phyloP scores from a whole-genome alignment of 176 grass and related monocot species.

The Chloris gayana region DNA sequence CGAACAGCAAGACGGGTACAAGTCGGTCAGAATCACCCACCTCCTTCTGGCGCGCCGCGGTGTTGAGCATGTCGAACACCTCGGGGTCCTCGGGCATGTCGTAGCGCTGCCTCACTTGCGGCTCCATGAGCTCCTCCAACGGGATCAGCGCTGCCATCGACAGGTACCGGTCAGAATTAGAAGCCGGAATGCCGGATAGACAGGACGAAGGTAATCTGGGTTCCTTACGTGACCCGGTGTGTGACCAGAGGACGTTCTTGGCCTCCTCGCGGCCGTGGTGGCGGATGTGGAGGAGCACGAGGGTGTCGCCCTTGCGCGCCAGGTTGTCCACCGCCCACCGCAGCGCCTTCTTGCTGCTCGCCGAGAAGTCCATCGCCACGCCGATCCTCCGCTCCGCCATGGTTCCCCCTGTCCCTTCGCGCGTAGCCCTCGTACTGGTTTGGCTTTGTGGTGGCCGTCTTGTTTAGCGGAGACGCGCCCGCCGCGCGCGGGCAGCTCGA shows the following conservation, averaged over 20 bases:
- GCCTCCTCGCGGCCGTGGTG: slow-evolving; percentile 43
- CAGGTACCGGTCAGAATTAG: neutral
- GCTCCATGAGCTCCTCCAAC: slow-evolving; percentile 56
- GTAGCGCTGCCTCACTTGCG: slow-evolving; percentile 60
- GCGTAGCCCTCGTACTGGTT: neutral
- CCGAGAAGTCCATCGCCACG: slow-evolving; percentile 80
- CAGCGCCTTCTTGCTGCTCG: slow-evolving; percentile 84
- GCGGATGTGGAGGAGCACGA: slow-evolving; percentile 70
- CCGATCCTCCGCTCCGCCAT: slow-evolving; percentile 64
- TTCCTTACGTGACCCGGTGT: slow-evolving; percentile 58
- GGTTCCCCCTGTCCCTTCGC: neutral
- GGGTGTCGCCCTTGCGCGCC: slow-evolving; percentile 53
- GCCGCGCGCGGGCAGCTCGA: neutral
- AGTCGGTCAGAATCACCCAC: slow-evolving; percentile 1
- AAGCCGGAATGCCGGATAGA: neutral
- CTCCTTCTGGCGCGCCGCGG: slow-evolving; percentile 56
- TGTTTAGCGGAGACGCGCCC: neutral
- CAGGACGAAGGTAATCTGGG: neutral
- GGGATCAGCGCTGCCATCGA: slow-evolving; percentile 67
- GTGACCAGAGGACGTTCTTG: slow-evolving; percentile 54
- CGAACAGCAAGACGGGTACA: neutral
- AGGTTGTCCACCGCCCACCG: slow-evolving; percentile 73
- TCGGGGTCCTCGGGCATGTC: slow-evolving; percentile 53
- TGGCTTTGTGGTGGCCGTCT: neutral
- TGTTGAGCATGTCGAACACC: slow-evolving; percentile 57